Conservation (phyloP, 345 rosid species). For the Acer negundo region DNA sequence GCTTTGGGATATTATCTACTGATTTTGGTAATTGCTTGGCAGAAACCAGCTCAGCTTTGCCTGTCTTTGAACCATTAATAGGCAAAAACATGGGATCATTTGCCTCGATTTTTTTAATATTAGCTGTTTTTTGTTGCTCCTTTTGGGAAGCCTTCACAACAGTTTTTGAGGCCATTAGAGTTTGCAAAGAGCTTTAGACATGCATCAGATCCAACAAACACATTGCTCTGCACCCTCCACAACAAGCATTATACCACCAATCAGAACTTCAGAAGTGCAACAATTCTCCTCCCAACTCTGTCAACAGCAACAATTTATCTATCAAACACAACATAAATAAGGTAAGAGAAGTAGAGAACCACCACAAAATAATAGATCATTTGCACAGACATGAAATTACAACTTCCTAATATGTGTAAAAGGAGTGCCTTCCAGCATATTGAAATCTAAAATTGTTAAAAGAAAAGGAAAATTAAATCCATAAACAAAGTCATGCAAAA, state of each 20-base stretch:
- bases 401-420: conserved; percentile 11
- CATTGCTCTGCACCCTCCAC: conserved; percentile 21
- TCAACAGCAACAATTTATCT: conserved; percentile 1
- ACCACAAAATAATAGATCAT: background rate
- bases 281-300: conserved; percentile 14
- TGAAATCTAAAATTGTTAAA: conserved; percentile 3
- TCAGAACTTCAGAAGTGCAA: conserved; percentile 11
- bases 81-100: conserved; percentile 41
- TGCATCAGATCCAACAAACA: conserved; percentile 37
- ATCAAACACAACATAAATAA: conserved; percentile 11
- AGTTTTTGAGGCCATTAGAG: conserved; percentile 55
- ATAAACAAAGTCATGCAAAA: background rate
- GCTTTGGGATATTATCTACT: conserved; percentile 35
- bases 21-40: conserved; percentile 33
- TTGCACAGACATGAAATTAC: background rate
- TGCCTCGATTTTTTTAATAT: conserved; percentile 36
- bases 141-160: conserved; percentile 41
- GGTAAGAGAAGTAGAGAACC: background rate
- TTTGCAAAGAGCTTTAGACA: conserved; percentile 15
- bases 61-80: conserved; percentile 38
- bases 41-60: conserved; percentile 33
- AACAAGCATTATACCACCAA: conserved; percentile 27
- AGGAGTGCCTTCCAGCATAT: conserved; percentile 3
- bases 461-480: background rate
- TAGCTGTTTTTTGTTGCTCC: conserved; percentile 37